Evolutionary conservation across 2,329 filamentous ascomycete genomes (phyloP).

Genomic region (Fusarium sp.): DNA sequence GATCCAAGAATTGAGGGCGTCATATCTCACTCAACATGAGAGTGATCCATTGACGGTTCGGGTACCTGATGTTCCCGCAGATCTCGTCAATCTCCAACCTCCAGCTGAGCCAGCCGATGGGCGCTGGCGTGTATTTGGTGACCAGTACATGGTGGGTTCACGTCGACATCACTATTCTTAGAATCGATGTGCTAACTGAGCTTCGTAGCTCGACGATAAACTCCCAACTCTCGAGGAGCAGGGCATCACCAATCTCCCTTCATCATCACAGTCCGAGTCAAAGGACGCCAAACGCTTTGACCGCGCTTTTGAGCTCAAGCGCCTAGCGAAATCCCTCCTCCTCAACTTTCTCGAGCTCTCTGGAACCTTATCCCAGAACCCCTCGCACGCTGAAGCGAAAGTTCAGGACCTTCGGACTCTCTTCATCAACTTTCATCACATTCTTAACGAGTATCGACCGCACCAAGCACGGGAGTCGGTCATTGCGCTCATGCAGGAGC

Average conservation of each 20-base stretch:
- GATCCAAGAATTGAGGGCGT: constrained; percentile 61
- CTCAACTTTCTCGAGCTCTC: constrained; percentile 91
- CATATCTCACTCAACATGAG: constrained; percentile 55
- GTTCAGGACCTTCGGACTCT: constrained; percentile 84
- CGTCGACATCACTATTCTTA: not conserved
- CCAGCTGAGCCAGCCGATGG: constrained; percentile 80
- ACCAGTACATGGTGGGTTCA: constrained; percentile 69
- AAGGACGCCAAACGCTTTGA: constrained; percentile 72
- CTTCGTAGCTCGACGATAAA: constrained; percentile 69
- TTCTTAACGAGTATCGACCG: constrained; percentile 94
- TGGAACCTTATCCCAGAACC: constrained; percentile 61
- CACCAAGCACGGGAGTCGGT: constrained; percentile 92
- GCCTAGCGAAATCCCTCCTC: constrained; percentile 86
- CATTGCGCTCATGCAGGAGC: constrained; percentile 89
- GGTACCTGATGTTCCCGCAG: constrained; percentile 72
- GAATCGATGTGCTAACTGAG: constrained; percentile 7
- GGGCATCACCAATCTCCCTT: constrained; percentile 76
- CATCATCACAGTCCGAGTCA: constrained; percentile 58
- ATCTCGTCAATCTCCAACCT: constrained; percentile 84
- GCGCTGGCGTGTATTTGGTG: constrained; percentile 83
- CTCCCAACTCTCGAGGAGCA: constrained; percentile 78
- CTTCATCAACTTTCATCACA: constrained; percentile 91
- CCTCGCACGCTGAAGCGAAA: constrained; percentile 74
- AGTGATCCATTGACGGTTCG: constrained; percentile 51
- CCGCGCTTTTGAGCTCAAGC: constrained; percentile 78